These are phyloP conservation scores for Stropharia rugosoannulata DNA, from an alignment of 768 basidiomycete species.

Conservation along the genomic window DNA sequence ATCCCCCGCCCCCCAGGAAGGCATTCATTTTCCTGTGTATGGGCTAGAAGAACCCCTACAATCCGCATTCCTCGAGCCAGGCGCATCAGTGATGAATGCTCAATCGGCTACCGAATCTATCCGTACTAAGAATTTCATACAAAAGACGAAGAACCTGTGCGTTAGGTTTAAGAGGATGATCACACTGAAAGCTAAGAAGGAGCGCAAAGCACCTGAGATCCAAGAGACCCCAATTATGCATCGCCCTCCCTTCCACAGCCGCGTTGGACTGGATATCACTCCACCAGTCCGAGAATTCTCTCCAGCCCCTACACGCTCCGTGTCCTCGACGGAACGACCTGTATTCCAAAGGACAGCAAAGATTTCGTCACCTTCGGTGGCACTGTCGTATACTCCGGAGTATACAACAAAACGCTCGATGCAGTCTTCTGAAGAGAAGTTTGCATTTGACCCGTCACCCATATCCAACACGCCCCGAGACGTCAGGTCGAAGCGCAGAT, in stretches of 20 bases:
- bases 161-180: slow-evolving; percentile 17
- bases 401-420: slow-evolving; percentile 3
- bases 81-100: background rate
- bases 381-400: slow-evolving; percentile 12
- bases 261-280: background rate
- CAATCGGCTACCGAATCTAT: background rate
- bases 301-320: slow-evolving; percentile 4
- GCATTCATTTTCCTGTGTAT: background rate
- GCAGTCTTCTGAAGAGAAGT: slow-evolving; percentile 11
- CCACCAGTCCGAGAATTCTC: background rate
- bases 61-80: background rate
- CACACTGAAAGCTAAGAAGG: background rate
- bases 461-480: slow-evolving; percentile 31
- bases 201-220: background rate
- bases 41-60: background rate
- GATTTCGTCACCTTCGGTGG: slow-evolving; percentile 18
- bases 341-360: slow-evolving; percentile 10
- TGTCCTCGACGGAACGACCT: slow-evolving; percentile 3
- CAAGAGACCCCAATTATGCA: background rate
- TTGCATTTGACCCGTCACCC: slow-evolving; percentile 18
- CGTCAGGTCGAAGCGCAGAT: slow-evolving; percentile 35
- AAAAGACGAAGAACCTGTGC: slow-evolving; percentile 17
- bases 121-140: slow-evolving; percentile 14
- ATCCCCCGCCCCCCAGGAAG: background rate
- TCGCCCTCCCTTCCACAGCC: background rate